phyloP scores from a whole-genome alignment of 805 yeast genomes.

The Cyberlindnera mycetangii region DNA sequence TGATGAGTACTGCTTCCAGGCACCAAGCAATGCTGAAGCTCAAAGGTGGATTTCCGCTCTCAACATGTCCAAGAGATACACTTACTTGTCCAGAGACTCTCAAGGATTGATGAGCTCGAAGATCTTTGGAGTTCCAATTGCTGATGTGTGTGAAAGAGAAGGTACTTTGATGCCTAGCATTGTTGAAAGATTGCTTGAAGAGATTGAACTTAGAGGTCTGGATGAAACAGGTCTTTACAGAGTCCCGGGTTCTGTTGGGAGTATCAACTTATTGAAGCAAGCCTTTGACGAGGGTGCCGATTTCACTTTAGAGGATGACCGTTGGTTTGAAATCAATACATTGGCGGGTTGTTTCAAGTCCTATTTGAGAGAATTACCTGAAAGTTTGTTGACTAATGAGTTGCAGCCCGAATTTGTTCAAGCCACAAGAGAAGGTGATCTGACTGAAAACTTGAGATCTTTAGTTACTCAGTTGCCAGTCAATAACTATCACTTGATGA shows the following conservation, averaged over 20 bases:
- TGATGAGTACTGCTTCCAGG: constrained; percentile 65
- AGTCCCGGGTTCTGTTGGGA: constrained; percentile 60
- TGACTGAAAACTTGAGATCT: constrained; percentile 29
- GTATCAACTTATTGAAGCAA: constrained; percentile 49
- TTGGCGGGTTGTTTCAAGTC: constrained; percentile 85
- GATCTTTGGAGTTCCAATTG: constrained; percentile 87
- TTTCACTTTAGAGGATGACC: constrained; percentile 47
- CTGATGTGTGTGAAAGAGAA: constrained; percentile 72
- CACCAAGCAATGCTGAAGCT: constrained; percentile 56
- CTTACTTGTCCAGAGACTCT: constrained; percentile 39
- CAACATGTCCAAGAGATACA: constrained; percentile 38
- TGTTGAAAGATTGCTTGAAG: constrained; percentile 61
- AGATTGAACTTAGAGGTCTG: constrained; percentile 81
- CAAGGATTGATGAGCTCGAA: constrained; percentile 40
- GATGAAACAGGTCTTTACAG: constrained; percentile 92
- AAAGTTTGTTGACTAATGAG: constrained; percentile 68
- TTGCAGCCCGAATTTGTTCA: constrained; percentile 57
- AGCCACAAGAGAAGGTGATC: constrained; percentile 35
- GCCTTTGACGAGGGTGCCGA: constrained; percentile 52
- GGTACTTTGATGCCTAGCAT: constrained; percentile 59
- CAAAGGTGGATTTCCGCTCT: constrained; percentile 67
- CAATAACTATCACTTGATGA: constrained; percentile 65
- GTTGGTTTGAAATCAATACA: constrained; percentile 79
- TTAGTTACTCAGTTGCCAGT: constrained; percentile 51
- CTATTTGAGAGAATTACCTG: constrained; percentile 82